These are phyloP conservation scores for Neoarthrinium moseri DNA, from an alignment of 2,329 filamentous ascomycete genomes.

Conservation along the genomic window DNA sequence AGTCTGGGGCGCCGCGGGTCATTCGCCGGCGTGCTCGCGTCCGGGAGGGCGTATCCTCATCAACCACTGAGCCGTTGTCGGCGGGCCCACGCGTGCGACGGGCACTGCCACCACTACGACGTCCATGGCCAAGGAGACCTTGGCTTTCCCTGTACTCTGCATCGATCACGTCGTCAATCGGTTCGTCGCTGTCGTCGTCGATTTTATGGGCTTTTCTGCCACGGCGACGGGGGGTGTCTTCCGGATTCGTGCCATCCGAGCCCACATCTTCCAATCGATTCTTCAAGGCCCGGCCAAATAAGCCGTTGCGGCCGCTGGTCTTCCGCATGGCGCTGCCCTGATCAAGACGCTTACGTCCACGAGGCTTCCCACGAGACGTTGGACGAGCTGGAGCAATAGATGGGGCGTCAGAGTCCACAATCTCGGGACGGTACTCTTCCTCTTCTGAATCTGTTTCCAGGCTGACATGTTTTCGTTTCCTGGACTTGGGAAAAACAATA, in stretches of 20 bases:
- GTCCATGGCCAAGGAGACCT: constrained; percentile 11
- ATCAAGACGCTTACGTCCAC: constrained; percentile 14
- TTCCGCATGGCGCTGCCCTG: constrained; percentile 14
- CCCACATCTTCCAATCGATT: constrained; percentile 12
- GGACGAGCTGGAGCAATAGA: constrained; percentile 13
- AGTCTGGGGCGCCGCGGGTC: constrained; percentile 16
- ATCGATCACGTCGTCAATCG: constrained; percentile 15
- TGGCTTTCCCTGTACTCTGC: constrained; percentile 16
- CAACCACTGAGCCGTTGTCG: constrained; percentile 14
- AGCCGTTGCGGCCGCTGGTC: constrained; percentile 11
- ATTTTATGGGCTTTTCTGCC: constrained; percentile 18
- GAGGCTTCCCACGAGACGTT: constrained; percentile 11
- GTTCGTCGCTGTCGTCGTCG: constrained; percentile 14
- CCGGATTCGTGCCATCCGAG: constrained; percentile 7
- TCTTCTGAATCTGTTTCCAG: constrained; percentile 20
- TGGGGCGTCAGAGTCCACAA: constrained; percentile 21
- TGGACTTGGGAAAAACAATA: constrained; percentile 15
- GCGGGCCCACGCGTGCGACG: background rate
- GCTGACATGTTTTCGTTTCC: constrained; percentile 26
- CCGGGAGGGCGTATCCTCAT: constrained; percentile 18
- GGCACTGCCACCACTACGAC: constrained; percentile 19
- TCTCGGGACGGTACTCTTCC: constrained; percentile 24
- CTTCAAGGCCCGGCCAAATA: constrained; percentile 8
- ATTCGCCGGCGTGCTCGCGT: constrained; percentile 17
- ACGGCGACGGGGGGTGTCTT: constrained; percentile 17